phyloP scores from a whole-genome alignment of 1,139 yeast species.

The Blastobotrys arbuscula region DNA sequence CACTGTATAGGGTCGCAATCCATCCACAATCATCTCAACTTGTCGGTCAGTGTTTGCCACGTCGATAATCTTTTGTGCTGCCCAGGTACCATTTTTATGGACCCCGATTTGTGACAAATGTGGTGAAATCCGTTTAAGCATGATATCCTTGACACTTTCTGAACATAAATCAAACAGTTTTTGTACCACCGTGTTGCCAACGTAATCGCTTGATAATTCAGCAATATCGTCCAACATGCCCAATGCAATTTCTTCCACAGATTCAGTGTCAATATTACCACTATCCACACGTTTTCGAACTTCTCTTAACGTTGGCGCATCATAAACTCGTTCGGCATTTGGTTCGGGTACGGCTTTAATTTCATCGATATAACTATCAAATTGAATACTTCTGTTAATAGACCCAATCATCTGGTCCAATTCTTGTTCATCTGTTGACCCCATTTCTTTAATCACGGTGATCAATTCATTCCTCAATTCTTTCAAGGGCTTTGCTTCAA shows the following conservation, averaged over 20 bases:
- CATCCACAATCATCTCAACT: slow-evolving; percentile 58
- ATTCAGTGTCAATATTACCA: slow-evolving; percentile 40
- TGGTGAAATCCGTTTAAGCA: slow-evolving; percentile 75
- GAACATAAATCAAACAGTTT: slow-evolving; percentile 73
- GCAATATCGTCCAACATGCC: slow-evolving; percentile 89
- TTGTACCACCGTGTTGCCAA: slow-evolving; percentile 95
- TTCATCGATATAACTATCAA: slow-evolving; percentile 24
- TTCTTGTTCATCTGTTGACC: slow-evolving; percentile 28
- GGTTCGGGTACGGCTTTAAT: slow-evolving; percentile 32
- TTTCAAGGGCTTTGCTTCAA: slow-evolving; percentile 16
- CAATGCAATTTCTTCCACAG: slow-evolving; percentile 75
- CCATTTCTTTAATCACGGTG: slow-evolving; percentile 29
- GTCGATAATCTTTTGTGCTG: slow-evolving; percentile 90
- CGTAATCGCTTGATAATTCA: slow-evolving; percentile 83
- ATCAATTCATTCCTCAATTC: slow-evolving; percentile 29
- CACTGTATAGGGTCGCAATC: slow-evolving; percentile 76
- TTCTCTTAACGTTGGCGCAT: slow-evolving; percentile 73
- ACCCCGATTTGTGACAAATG: slow-evolving; percentile 86
- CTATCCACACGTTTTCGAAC: slow-evolving; percentile 47
- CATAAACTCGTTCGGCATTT: slow-evolving; percentile 56
- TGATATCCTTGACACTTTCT: slow-evolving; percentile 66
- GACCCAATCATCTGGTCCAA: slow-evolving; percentile 9
- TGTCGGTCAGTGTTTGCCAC: slow-evolving; percentile 67
- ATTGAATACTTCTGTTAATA: slow-evolving; percentile 30
- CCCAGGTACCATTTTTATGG: slow-evolving; percentile 99